These are phyloP conservation scores for Peterozyma toletana DNA, from an alignment of 805 yeast genomes.

Conservation along the genomic window DNA sequence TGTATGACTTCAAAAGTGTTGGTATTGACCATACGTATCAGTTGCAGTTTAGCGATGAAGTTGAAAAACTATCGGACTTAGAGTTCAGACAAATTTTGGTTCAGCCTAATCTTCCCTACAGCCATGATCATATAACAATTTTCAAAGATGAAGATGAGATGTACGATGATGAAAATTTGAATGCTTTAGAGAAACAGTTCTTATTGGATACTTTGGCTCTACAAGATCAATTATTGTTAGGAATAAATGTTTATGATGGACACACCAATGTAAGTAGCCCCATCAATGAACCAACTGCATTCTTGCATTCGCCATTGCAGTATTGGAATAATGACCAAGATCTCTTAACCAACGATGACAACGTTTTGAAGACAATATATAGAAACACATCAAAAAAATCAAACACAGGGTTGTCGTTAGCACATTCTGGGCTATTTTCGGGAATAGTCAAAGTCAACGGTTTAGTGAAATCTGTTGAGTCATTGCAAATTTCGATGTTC, in stretches of 20 bases:
- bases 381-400: conserved; percentile 14
- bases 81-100: conserved; percentile 27
- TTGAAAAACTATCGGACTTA: conserved; percentile 12
- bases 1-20: conserved; percentile 12
- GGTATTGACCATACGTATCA: conserved; percentile 1
- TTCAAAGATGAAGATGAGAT: conserved; percentile 6
- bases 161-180: conserved; percentile 1
- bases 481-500: conserved; percentile 27
- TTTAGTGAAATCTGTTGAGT: conserved; percentile 29
- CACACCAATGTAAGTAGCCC: neutral
- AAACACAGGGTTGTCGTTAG: conserved; percentile 16
- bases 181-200: conserved; percentile 27
- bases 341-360: conserved; percentile 22
- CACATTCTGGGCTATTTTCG: conserved; percentile 23
- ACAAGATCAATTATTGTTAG: conserved; percentile 23
- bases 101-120: conserved; percentile 17
- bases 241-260: conserved; percentile 8
- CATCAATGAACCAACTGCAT: conserved; percentile 7
- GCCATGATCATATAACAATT: conserved; percentile 9
- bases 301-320: conserved; percentile 32
- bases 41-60: conserved; percentile 6
- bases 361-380: conserved; percentile 32
- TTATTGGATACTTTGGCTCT: conserved; percentile 25
- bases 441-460: conserved; percentile 37
- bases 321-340: conserved; percentile 32